These are phyloP conservation scores for Retiboletus flavoniger DNA, from an alignment of 1,284 basidiomycete species.

Conservation along the genomic window DNA sequence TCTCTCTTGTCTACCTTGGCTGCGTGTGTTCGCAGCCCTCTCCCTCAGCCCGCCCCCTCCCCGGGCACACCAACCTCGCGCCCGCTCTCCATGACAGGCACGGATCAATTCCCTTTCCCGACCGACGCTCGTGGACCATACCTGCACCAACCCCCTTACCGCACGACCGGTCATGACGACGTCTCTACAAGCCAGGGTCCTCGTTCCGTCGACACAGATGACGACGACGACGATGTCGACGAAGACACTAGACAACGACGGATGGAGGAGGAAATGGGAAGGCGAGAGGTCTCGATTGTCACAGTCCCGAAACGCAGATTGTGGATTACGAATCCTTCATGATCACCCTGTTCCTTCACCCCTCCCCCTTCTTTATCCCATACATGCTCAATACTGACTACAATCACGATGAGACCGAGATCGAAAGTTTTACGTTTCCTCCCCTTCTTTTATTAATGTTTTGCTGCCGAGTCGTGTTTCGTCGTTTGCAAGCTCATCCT, in stretches of 20 bases:
- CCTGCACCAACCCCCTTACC: conserved; percentile 58
- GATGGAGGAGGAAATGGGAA: conserved; percentile 76
- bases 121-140: conserved; percentile 53
- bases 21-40: conserved; percentile 43
- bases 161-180: conserved; percentile 49
- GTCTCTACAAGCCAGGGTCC: conserved; percentile 38
- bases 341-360: conserved; percentile 12
- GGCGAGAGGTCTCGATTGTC: conserved; percentile 76
- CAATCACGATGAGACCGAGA: conserved; percentile 14
- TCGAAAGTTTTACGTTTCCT: conserved; percentile 6
- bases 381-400: conserved; percentile 26
- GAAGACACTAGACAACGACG: conserved; percentile 67
- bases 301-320: conserved; percentile 74
- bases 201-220: conserved; percentile 50
- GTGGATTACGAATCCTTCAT: conserved; percentile 65
- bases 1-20: conserved; percentile 58
- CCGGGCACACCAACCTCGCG: conserved; percentile 34
- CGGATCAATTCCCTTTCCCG: conserved; percentile 49
- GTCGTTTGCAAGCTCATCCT: conserved; percentile 13
- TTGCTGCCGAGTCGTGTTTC: conserved; percentile 15
- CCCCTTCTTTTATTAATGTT: conserved; percentile 18
- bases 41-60: conserved; percentile 22
- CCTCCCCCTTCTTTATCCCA: conserved; percentile 5
- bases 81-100: conserved; percentile 40
- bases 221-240: conserved; percentile 68